Evolutionary conservation across 306 rosid species (phyloP).

Genomic region (Delonix regia): DNA sequence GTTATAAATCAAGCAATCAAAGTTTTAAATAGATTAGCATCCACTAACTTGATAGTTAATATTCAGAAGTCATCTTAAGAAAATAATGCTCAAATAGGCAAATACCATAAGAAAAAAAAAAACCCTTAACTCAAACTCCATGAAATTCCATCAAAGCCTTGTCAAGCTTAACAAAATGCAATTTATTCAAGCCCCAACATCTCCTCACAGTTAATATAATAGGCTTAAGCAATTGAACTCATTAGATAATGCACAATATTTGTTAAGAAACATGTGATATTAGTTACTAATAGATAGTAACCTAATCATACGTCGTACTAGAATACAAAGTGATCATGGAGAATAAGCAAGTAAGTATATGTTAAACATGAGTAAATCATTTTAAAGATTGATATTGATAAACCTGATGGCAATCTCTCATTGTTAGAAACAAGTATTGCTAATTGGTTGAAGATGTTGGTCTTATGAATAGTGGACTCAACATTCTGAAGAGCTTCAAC

Average conservation of each 20-base stretch:
- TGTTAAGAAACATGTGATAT: not conserved
- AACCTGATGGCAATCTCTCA: slow-evolving; percentile 96
- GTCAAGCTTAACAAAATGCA: slow-evolving; percentile 5
- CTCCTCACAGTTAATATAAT: not conserved
- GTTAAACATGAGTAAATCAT: slow-evolving; percentile 13
- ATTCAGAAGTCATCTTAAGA: slow-evolving; percentile 12
- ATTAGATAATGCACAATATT: not conserved
- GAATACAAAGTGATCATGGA: slow-evolving; percentile 25
- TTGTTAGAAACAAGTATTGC: slow-evolving; percentile 96
- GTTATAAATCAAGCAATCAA: not conserved
- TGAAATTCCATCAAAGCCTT: not conserved
- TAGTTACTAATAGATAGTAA: not conserved
- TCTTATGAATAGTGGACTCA: slow-evolving; percentile 91
- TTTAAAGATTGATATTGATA: not conserved
- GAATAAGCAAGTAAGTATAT: slow-evolving; percentile 19
- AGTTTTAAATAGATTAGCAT: not conserved
- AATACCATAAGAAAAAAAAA: slow-evolving; percentile 13
- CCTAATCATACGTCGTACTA: not conserved
- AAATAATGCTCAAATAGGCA: too few relatives aligned
- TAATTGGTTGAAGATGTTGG: slow-evolving; percentile 89
- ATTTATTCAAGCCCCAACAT: slow-evolving; percentile 30
- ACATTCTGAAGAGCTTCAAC: slow-evolving; percentile 97
- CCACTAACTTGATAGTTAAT: slow-evolving; percentile 6
- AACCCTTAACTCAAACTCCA: not conserved
- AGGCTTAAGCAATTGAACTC: slow-evolving; percentile 14